Evolutionary conservation across 306 rosid genomes (phyloP).

Genomic region (Leucaena leucocephala): DNA sequence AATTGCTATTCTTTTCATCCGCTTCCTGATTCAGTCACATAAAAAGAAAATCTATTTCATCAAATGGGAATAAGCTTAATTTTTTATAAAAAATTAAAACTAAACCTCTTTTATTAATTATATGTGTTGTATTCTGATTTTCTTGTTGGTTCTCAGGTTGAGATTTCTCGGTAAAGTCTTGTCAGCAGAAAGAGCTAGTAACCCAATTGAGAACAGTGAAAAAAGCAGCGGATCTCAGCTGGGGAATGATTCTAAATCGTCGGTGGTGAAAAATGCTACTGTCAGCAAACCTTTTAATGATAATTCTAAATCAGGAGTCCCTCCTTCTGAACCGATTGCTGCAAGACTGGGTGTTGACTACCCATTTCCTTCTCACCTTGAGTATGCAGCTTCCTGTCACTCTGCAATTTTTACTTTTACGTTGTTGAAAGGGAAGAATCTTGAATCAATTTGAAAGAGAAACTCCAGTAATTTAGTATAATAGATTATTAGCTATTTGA

Average conservation of each 20-base stretch:
- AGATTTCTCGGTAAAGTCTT: constrained; percentile 86
- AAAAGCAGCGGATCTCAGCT: constrained; percentile 38
- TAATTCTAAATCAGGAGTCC: constrained; percentile 49
- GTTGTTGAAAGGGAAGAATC: constrained; percentile 8
- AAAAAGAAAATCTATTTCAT: background rate
- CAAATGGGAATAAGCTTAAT: background rate
- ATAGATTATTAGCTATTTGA: background rate
- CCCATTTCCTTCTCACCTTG: constrained; percentile 90
- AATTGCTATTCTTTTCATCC: background rate
- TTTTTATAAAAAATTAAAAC: constrained; percentile 10
- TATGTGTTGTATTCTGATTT: constrained; percentile 28
- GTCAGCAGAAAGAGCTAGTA: constrained; percentile 71
- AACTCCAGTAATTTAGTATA: background rate
- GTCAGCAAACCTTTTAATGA: constrained; percentile 42
- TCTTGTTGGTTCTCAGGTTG: constrained; percentile 55
- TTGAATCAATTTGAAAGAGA: background rate
- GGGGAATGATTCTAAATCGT: constrained; percentile 44
- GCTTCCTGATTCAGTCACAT: constrained; percentile 17
- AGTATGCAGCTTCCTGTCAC: constrained; percentile 53
- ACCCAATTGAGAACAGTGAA: constrained; percentile 42
- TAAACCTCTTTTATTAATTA: constrained; percentile 7
- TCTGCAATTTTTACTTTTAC: constrained; percentile 26
- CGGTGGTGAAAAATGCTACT: constrained; percentile 36
- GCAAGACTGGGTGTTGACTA: constrained; percentile 87
- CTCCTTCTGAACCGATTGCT: constrained; percentile 72